Base-by-base conservation (phyloP, 108 stramenopile species). In the Cyclotella kingstonii region DNA sequence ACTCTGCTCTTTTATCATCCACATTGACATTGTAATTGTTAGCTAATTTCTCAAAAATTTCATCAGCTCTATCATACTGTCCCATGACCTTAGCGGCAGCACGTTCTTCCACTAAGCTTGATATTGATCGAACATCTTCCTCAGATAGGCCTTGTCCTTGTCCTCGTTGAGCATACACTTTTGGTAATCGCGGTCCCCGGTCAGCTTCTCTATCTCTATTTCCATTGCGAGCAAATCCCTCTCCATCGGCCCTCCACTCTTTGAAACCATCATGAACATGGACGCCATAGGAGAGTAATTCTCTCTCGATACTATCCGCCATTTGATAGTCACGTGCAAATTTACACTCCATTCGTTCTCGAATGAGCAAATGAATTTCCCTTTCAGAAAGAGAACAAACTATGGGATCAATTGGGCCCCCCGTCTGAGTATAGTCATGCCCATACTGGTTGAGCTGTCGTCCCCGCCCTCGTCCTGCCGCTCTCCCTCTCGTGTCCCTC, bases 371-470 rank as follows among this genome's bases (percentile, higher is more conserved):
- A 49, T 87, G 73, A 42, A 93, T 82, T 54, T 89, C 84, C 18
- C 22, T 46, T 48, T 87, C 87, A 2, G 70, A 26, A 12, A 91
- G 63, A 23, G 15, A 33, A 29, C 71, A 66, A 56, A 65, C 25
- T 0, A 58, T 29, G 2, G 77, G 65, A 34, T 63, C 46, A 51
- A 62, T 83, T 0, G 74, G 72, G 7, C 38, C 74, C 27, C 81
- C 86, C 27, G 54, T 36, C 44, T 56, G 60, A 35, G 45, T n/a
- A 34, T 93, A 93, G 57, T 93, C 91, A 62, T 93, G 91, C 15
- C 90, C 90, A 35, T 70, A 55, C 26, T 82, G 78, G 42, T 87
- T 87, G 60, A 92, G 89, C 40, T 79, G 50, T 14, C 67, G 31
- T 54, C 70, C 70, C 8, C 63, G 35, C 7, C 33, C 31, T n/a